These are phyloP conservation scores for Rhynchospora pubera DNA, from an alignment of 176 grass and related monocot species.

Conservation along the genomic window DNA sequence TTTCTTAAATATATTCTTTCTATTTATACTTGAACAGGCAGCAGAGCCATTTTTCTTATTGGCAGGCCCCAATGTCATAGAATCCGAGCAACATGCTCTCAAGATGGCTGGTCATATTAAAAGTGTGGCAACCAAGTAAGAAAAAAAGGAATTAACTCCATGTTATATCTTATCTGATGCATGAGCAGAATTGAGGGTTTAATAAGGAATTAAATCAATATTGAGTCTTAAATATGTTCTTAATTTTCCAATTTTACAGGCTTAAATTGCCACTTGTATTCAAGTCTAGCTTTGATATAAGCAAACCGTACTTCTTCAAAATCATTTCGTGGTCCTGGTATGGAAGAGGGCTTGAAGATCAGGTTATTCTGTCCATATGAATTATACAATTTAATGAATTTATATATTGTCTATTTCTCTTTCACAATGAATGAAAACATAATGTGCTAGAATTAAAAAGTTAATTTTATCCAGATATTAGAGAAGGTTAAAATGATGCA, in stretches of 20 bases:
- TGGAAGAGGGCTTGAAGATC: slow-evolving; percentile 91
- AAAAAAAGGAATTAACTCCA: background rate
- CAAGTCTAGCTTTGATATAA: slow-evolving; percentile 93
- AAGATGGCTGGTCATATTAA: slow-evolving; percentile 93
- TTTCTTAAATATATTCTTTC: background rate
- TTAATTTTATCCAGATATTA: slow-evolving; percentile 56
- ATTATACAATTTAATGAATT: background rate
- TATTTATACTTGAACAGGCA: slow-evolving; percentile 43
- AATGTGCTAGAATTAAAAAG: background rate
- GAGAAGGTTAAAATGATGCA: slow-evolving; percentile 83
- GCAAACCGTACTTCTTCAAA: slow-evolving; percentile 91
- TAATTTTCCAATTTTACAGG: slow-evolving; percentile 15
- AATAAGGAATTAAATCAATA: background rate
- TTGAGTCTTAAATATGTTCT: too few relatives aligned
- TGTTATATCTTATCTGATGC: background rate
- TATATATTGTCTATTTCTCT: background rate
- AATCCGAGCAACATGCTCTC: slow-evolving; percentile 83
- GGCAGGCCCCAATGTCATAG: slow-evolving; percentile 87
- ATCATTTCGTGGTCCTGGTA: slow-evolving; percentile 80
- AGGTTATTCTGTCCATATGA: background rate
- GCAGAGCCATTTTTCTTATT: slow-evolving; percentile 86
- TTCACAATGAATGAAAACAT: background rate
- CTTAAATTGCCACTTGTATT: slow-evolving; percentile 80
- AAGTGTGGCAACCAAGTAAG: slow-evolving; percentile 58
- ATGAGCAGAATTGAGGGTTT: background rate